Conservation (phyloP, 23 red algal species). For the Cyanidium caldarium region DNA sequence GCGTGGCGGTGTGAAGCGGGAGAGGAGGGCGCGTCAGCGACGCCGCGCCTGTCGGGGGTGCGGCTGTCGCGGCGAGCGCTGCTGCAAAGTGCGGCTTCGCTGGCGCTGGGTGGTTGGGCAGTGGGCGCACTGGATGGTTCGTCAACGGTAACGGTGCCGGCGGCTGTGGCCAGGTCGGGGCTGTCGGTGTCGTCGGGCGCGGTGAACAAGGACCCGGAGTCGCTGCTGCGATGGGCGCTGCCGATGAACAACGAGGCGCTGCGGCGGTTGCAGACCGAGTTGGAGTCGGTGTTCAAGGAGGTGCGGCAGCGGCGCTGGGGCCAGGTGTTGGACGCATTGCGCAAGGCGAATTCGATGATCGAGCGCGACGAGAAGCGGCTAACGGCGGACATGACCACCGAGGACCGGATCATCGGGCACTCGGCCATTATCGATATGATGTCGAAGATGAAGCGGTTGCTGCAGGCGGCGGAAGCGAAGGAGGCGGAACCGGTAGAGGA, state of each 20-base stretch:
- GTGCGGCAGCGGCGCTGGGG: constrained; percentile 45
- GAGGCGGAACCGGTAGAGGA: constrained; percentile 37
- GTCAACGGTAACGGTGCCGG: background rate
- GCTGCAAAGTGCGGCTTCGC: too few relatives aligned
- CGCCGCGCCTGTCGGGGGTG: too few relatives aligned
- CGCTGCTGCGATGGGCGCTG: constrained; percentile 72
- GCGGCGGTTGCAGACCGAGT: constrained; percentile 47
- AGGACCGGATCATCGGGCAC: background rate
- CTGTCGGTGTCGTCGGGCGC: background rate
- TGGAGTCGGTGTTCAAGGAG: constrained; percentile 35
- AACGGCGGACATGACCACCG: background rate
- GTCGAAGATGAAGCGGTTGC: constrained; percentile 18
- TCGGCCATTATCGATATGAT: constrained; percentile 2
- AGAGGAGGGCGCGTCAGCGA: too few relatives aligned
- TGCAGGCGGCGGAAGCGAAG: constrained; percentile 23
- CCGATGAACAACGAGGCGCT: constrained; percentile 71
- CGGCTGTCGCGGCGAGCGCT: too few relatives aligned
- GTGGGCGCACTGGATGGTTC: too few relatives aligned
- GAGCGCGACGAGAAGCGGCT: constrained; percentile 18
- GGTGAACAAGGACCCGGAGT: constrained; percentile 84
- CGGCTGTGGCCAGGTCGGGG: background rate
- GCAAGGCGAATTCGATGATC: constrained; percentile 22
- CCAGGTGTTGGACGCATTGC: constrained; percentile 32
- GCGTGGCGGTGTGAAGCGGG: too few relatives aligned
- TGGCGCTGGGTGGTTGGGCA: too few relatives aligned